Conservation (phyloP, 1,139 yeast genomes). For the Spathaspora sp. region DNA sequence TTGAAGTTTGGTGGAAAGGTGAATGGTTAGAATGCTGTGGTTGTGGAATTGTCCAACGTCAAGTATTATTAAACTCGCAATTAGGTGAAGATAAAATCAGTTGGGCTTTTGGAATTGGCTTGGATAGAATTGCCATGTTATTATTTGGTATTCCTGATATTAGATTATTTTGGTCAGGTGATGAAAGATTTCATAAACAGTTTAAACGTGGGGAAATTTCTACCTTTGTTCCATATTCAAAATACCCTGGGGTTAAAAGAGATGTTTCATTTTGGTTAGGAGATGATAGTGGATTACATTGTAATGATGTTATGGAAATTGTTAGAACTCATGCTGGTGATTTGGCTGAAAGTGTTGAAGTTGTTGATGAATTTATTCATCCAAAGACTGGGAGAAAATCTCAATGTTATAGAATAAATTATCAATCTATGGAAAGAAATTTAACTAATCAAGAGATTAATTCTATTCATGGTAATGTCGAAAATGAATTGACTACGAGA, state of each 20-base stretch:
- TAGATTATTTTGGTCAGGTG: slow-evolving; percentile 87
- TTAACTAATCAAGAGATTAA: slow-evolving; percentile 82
- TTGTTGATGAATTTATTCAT: slow-evolving; percentile 80
- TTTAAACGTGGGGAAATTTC: slow-evolving; percentile 64
- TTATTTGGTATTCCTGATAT: slow-evolving; percentile 94
- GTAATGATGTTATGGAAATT: slow-evolving; percentile 91
- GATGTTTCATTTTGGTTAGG: slow-evolving; percentile 94
- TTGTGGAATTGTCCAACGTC: slow-evolving; percentile 85
- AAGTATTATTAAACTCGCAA: slow-evolving; percentile 73
- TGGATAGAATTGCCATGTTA: slow-evolving; percentile 94
- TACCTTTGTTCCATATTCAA: slow-evolving; percentile 84
- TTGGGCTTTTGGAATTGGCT: slow-evolving; percentile 98
- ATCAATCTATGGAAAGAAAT: slow-evolving; percentile 94
- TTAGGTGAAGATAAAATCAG: slow-evolving; percentile 63
- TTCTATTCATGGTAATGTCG: slow-evolving; percentile 62
- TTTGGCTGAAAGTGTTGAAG: slow-evolving; percentile 78
- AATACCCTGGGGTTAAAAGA: slow-evolving; percentile 82
- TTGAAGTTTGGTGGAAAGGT: slow-evolving; percentile 98
- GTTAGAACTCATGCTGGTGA: slow-evolving; percentile 86
- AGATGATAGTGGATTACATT: slow-evolving; percentile 51
- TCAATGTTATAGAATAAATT: slow-evolving; percentile 85
- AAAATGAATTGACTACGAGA: slow-evolving; percentile 48
- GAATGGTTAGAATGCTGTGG: slow-evolving; percentile 99
- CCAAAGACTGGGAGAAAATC: slow-evolving; percentile 78
- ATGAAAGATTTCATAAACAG: slow-evolving; percentile 74